phyloP scores from a whole-genome alignment of 768 basidiomycete genomes.

The Glaciozyma antarctica region DNA sequence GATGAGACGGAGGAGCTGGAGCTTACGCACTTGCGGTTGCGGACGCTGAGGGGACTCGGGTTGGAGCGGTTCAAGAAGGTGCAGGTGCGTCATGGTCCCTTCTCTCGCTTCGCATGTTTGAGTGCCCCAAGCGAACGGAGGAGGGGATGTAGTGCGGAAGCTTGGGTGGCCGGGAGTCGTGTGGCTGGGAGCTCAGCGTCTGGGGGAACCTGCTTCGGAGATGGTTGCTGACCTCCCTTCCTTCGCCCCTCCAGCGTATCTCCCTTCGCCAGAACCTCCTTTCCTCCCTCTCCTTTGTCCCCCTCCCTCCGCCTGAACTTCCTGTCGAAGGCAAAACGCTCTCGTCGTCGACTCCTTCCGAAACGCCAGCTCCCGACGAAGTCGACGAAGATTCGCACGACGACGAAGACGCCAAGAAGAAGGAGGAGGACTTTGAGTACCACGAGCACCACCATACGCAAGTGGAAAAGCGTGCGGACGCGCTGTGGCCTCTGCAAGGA shows the following conservation, averaged over 20 bases:
- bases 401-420: constrained; percentile 34
- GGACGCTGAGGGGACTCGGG: constrained; percentile 27
- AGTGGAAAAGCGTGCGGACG: constrained; percentile 2
- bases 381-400: constrained; percentile 35
- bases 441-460: constrained; percentile 7
- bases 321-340: not conserved
- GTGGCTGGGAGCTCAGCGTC: not conserved
- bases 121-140: no score
- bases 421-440: constrained; percentile 32
- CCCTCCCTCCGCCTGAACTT: not conserved
- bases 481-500: constrained; percentile 31
- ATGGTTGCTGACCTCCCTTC: not conserved
- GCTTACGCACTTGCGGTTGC: constrained; percentile 33
- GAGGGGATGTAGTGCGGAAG: no score
- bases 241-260: constrained; percentile 26
- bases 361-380: constrained; percentile 9
- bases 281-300: constrained; percentile 27
- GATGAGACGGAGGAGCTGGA: constrained; percentile 33
- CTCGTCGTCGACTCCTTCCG: not conserved
- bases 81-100: constrained; percentile 11
- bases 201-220: not conserved
- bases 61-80: constrained; percentile 31
- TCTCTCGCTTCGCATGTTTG: not conserved
- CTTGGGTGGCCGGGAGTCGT: not conserved
- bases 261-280: constrained; percentile 36